Conservation (phyloP, 305 asterid species). For the Lippia alba region DNA sequence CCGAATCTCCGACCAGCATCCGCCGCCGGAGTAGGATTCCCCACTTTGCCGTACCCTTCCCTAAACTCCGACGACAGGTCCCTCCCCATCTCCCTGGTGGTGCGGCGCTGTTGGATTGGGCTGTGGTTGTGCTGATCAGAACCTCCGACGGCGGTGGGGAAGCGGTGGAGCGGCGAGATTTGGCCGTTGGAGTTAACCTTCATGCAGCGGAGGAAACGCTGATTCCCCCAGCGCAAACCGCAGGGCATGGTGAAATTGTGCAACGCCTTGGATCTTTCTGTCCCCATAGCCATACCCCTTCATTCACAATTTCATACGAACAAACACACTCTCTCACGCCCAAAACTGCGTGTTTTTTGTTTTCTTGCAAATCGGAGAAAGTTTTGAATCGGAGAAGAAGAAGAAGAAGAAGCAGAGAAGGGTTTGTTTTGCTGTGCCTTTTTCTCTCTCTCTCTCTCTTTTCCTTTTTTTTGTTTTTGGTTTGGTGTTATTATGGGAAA, state of each 20-base stretch:
- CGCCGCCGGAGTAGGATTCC: slow-evolving; percentile 34
- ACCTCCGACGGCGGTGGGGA: slow-evolving; percentile 43
- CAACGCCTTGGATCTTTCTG: slow-evolving; percentile 73
- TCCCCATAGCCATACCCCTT: slow-evolving; percentile 61
- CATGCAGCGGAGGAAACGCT: slow-evolving; percentile 75
- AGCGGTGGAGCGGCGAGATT: slow-evolving; percentile 49
- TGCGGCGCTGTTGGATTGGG: slow-evolving; percentile 48
- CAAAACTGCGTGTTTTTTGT: slow-evolving; percentile 6
- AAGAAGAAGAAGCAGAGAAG: slow-evolving; percentile 27
- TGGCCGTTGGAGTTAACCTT: slow-evolving; percentile 59
- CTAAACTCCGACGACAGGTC: slow-evolving; percentile 30
- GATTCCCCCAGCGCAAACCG: slow-evolving; percentile 79
- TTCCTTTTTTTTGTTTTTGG: slow-evolving; percentile 23
- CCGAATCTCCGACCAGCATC: slow-evolving; percentile 42
- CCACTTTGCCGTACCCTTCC: slow-evolving; percentile 45
- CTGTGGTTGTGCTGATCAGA: slow-evolving; percentile 37
- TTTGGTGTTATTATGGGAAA: slow-evolving; percentile 41
- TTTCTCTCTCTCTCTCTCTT: not conserved
- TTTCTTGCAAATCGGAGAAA: not conserved
- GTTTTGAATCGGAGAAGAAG: slow-evolving; percentile 8
- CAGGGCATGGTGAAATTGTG: slow-evolving; percentile 84
- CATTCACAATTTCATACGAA: slow-evolving; percentile 34
- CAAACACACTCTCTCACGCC: slow-evolving; percentile 20
- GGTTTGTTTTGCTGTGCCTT: slow-evolving; percentile 36
- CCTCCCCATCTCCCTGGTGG: slow-evolving; percentile 39